Conservation (phyloP, 2,329 filamentous ascomycete species). For the Aspergillus clavatus region DNA sequence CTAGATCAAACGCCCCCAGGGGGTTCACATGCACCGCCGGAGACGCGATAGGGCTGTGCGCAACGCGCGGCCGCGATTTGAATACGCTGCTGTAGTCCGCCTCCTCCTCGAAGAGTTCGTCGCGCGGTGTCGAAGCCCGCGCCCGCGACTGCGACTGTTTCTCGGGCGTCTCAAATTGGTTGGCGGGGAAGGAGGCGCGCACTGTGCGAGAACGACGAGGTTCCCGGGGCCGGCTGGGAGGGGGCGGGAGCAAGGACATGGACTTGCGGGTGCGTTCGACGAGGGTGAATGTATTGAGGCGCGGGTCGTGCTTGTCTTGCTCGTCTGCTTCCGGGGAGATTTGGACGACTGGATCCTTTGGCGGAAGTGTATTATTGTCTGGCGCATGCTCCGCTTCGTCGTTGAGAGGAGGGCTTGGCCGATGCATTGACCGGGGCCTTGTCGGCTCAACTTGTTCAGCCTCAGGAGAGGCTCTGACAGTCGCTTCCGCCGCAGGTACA, state of each 20-base stretch:
- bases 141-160: constrained; percentile 30
- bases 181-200: constrained; percentile 47
- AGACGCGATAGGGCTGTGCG: constrained; percentile 61
- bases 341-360: constrained; percentile 3
- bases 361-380: not conserved
- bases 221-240: constrained; percentile 18
- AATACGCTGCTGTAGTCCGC: constrained; percentile 79
- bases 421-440: not conserved
- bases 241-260: constrained; percentile 60
- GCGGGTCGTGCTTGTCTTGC: constrained; percentile 3
- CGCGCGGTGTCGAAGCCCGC: constrained; percentile 51
- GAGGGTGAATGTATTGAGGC: constrained; percentile 44
- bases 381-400: not conserved
- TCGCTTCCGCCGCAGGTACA: not conserved
- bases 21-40: constrained; percentile 36
- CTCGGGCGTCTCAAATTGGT: constrained; percentile 53
- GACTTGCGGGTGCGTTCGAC: constrained; percentile 76
- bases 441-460: not conserved
- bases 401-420: not conserved
- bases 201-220: constrained; percentile 19
- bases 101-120: constrained; percentile 66
- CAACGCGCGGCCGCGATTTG: constrained; percentile 74
- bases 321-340: constrained; percentile 2
- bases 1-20: constrained; percentile 21
- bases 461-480: not conserved